Base-by-base conservation (phyloP, 75 land plant genomes). In the Pinus tabuliformis region DNA sequence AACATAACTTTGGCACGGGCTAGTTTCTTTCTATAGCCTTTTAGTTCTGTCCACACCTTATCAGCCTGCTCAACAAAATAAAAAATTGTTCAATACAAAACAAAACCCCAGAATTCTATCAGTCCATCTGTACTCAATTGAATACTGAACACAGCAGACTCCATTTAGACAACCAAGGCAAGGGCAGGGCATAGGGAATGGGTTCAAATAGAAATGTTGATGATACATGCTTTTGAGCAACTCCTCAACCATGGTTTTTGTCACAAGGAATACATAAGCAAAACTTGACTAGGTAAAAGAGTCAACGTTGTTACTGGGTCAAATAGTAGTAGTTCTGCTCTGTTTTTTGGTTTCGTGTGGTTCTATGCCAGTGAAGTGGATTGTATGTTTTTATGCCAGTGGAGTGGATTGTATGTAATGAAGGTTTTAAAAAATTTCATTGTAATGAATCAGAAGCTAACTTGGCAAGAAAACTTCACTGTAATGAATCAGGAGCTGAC, bases 21-120 rank as follows among this genome's bases (percentile, higher is more conserved):
- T 58, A 96, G 86, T 58, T 90, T 94, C 78, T 84, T 90, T 74
- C 82, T 90, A 77, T 84, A 89, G 5, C 72, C 82, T 77, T 92
- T 86, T 72, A 94, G 70, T 80, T 91, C 78, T 33, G 65, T 59
- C 88, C 88, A 92, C 4, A 91, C 59, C 79, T 92, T 90, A 66
- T 77, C 77, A 15, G 78, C 92, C 97, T 93, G 80, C 16, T 75
- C 13, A 64, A 57, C 17, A 70, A 77, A 15, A 70, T 17, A 15
- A 70, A 28, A 68, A 70, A 70, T 9, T 49, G 57, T 36, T 6
- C 62, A 24, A 73, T 73, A 28, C 49, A 37, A 20, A 72, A 36
- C 28, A 63, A 28, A 28, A 63, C 4, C 62, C 64, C 12, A 62
- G 33, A 62, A 62, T 26, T 22, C 6, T 13, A 22, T 13, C 24